phyloP scores from a whole-genome alignment of 2,329 filamentous ascomycete species.

The Septoria petroselini region DNA sequence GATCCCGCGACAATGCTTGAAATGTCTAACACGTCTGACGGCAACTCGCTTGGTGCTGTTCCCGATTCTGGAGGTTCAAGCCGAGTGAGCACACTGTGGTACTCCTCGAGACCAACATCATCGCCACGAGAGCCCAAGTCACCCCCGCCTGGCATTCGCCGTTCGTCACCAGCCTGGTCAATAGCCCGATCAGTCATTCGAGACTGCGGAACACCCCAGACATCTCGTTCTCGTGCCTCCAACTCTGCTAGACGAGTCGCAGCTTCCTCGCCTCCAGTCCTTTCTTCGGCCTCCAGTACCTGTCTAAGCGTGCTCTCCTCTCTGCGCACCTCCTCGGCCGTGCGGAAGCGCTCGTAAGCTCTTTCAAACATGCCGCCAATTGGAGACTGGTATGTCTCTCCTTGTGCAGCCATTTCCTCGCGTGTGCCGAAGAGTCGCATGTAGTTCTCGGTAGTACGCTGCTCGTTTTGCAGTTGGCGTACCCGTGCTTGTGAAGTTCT shows the following conservation, averaged over 20 bases:
- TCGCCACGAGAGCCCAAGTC: constrained; percentile 1
- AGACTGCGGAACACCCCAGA: constrained; percentile 35
- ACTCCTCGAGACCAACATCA: constrained; percentile 30
- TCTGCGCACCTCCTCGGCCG: constrained; percentile 41
- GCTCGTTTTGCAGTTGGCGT: constrained; percentile 37
- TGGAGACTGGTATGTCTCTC: constrained; percentile 50
- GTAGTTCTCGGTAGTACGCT: constrained; percentile 40
- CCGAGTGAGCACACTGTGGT: constrained; percentile 32
- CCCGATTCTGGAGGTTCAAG: constrained; percentile 9
- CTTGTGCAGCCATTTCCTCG: constrained; percentile 46
- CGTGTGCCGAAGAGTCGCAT: constrained; percentile 46
- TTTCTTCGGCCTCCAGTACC: constrained; percentile 34
- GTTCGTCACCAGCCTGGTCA: no score
- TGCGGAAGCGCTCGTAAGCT: constrained; percentile 44
- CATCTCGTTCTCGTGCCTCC: constrained; percentile 27
- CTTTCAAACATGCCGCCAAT: constrained; percentile 49
- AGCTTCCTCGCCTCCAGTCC: constrained; percentile 26
- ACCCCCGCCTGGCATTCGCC: no score
- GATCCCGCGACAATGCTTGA: constrained; percentile 14
- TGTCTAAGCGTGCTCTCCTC: constrained; percentile 37
- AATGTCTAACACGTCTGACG: background rate
- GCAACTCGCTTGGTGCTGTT: constrained; percentile 1
- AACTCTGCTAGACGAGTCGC: constrained; percentile 26
- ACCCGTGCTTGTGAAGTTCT: constrained; percentile 33
- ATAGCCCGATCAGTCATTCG: no score